Percentiles rank a stretch among this genome's conserved stretches.
phyloP scores from a whole-genome alignment of 495 filamentous ascomycete species.

The Talaromyces thailandensis region DNA sequence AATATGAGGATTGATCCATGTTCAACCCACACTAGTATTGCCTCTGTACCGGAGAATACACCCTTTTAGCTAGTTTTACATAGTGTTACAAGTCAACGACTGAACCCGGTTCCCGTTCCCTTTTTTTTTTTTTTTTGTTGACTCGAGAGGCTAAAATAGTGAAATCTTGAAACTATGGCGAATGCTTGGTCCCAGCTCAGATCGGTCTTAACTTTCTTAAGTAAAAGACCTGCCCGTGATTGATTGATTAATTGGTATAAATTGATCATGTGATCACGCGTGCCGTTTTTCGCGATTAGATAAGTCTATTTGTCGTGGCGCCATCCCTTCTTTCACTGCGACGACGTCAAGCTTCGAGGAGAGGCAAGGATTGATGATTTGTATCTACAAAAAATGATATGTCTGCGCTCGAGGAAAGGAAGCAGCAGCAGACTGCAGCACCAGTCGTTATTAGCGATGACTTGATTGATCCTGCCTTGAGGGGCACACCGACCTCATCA shows the following conservation, averaged over 20 bases:
- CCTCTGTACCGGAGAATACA: not conserved
- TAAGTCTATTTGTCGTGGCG: not conserved
- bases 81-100: too few species aligned
- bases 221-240: not conserved
- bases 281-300: not conserved
- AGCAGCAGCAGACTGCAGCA: not conserved
- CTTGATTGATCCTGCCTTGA: not conserved
- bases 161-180: not conserved
- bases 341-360: not conserved
- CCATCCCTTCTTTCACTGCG: not conserved
- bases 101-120: not conserved
- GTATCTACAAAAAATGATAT: constrained; percentile 7
- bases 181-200: not conserved
- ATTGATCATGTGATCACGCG: constrained; percentile 14
- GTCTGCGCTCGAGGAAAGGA: not conserved
- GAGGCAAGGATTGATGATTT: not conserved
- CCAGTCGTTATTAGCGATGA: not conserved
- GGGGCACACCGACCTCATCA: too few species aligned
- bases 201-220: not conserved
- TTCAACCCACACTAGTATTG: not conserved
- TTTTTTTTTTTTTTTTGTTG: not conserved
- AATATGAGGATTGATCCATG: not conserved
- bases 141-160: not conserved
- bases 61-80: not conserved
- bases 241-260: not conserved